Base-by-base conservation (phyloP, 139 green algal species). In the Picocystis salinarum region DNA sequence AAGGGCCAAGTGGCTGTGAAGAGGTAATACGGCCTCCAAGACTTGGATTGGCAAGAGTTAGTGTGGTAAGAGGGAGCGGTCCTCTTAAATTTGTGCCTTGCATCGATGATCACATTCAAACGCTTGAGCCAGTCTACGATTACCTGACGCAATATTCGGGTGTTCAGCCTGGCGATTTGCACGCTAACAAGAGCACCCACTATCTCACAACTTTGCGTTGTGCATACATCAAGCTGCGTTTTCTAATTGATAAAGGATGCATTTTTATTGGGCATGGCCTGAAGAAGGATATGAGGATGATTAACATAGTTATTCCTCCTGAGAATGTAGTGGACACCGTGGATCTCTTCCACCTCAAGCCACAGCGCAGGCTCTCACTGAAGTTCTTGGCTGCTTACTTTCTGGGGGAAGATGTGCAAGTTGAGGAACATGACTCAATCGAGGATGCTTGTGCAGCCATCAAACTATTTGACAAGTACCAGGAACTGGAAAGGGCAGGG, bases 201-300 rank as follows among this genome's bases (percentile, higher is more conserved):
- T 64, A 90, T 67, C 72, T 94, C 40, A 89, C 74, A 40, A 92
- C 75, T 6, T 60, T 91, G n/a, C 85, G 83, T 60, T 52, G 56
- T 22, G 57, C 56, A 7, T 86, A 82, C 63, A 24, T 79, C 2
- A 92, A 92, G 74, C 67, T 92, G 45, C 61, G 73, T 44, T 81
- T 82, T 67, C 71, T 95, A 59, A 69, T 91, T 28, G 80, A 91
- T 40, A 36, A 28, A 1, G 79, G 82, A 25, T 80, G 67, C 42
- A 58, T 83, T 42, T 91, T 95, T 57, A 73, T 95, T 18, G 85
- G 85, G 4, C 85, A 95, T 56, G 85, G 83, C 34, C 67, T 95
- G 11, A 82, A 80, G 42, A 80, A 91, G 44, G 85, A 95, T 73
- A 93, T 95, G 55, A 63, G 70, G 27, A 91, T 91, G 64, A 73